phyloP scores from a whole-genome alignment of 768 basidiomycete species.

The Pulveroboletus sp. region DNA sequence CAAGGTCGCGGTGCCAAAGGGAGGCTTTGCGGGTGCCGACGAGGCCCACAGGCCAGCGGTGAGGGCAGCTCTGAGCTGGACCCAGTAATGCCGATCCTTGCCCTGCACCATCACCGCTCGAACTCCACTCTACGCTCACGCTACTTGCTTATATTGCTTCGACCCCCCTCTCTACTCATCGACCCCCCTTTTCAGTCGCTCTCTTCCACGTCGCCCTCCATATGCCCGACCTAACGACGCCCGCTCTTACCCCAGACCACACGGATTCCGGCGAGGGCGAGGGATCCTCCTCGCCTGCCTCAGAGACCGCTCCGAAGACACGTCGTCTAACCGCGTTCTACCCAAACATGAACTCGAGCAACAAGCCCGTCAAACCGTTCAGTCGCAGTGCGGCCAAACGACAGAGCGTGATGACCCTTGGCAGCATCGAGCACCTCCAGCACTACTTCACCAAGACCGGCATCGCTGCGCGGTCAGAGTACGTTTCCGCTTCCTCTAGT shows the following conservation, averaged over 20 bases:
- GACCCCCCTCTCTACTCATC: conserved; percentile 8
- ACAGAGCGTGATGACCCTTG: conserved; percentile 88
- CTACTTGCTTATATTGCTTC: neutral
- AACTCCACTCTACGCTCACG: neutral
- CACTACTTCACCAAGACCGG: conserved; percentile 92
- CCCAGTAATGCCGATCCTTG: conserved; percentile 78
- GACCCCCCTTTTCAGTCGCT: conserved; percentile 6
- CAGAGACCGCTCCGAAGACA: conserved; percentile 39
- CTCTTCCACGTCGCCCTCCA: conserved; percentile 16
- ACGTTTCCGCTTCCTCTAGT: conserved; percentile 28
- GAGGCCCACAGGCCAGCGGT: conserved; percentile 73
- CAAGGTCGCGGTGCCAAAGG: conserved; percentile 43
- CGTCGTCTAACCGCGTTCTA: conserved; percentile 75
- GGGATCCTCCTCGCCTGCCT: conserved; percentile 24
- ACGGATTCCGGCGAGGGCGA: conserved; percentile 49
- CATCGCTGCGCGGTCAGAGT: conserved; percentile 68
- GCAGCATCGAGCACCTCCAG: conserved; percentile 95
- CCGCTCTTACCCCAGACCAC: conserved; percentile 57
- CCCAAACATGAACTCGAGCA: conserved; percentile 62
- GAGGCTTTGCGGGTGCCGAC: conserved; percentile 53
- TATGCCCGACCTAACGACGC: conserved; percentile 41
- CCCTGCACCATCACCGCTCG: conserved; percentile 35
- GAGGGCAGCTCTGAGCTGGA: conserved; percentile 64
- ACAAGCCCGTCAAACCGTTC: conserved; percentile 80
- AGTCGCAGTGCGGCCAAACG: conserved; percentile 88